Evolutionary conservation across 208 protist genomes (phyloP).

Genomic region (Plasmodiophora brassicae): DNA sequence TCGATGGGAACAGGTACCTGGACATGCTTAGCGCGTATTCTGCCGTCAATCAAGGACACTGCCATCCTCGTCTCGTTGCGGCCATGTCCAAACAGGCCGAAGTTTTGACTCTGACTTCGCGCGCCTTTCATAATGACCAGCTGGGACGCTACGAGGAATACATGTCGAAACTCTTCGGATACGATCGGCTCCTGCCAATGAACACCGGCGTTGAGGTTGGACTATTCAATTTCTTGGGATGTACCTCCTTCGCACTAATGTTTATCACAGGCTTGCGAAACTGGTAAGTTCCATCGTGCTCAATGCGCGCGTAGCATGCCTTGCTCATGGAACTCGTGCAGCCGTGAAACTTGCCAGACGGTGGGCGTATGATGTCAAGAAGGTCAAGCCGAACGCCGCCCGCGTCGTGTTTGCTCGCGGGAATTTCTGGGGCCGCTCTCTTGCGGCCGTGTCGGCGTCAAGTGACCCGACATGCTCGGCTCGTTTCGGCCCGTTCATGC

Average conservation of each 20-base stretch:
- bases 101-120: conserved; percentile 53
- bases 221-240: too few species aligned
- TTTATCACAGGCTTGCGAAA: too few species aligned
- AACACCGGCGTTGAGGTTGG: conserved; percentile 80
- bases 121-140: conserved; percentile 60
- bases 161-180: conserved; percentile 56
- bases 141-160: conserved; percentile 58
- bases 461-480: conserved; percentile 63
- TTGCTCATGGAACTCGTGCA: not conserved
- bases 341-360: conserved; percentile 78
- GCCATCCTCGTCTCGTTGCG: conserved; percentile 76
- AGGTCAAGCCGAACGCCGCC: conserved; percentile 66
- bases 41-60: conserved; percentile 84
- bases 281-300: too few species aligned
- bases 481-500: conserved; percentile 71
- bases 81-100: conserved; percentile 67
- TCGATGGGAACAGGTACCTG: conserved; percentile 76
- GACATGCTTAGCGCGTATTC: conserved; percentile 79
- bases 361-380: conserved; percentile 79
- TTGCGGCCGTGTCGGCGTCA: conserved; percentile 69
- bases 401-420: conserved; percentile 47
- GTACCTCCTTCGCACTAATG: too few species aligned
- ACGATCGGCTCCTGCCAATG: conserved; percentile 78
- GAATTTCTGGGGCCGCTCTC: conserved; percentile 80
- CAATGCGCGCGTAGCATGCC: not conserved